Conservation (phyloP, 345 rosid species). For the Brassica cretica region DNA sequence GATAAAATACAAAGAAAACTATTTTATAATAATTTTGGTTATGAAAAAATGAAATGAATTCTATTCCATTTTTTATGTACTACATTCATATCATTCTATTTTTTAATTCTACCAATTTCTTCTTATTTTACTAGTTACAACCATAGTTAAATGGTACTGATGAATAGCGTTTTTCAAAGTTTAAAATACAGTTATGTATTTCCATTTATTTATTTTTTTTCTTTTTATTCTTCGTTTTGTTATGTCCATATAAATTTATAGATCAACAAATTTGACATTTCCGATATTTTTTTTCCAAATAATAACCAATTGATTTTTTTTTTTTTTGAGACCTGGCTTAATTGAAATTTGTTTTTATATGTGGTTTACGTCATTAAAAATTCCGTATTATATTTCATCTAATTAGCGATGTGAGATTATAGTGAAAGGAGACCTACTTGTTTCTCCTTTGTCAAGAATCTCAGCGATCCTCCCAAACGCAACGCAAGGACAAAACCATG, state of each 20-base stretch:
- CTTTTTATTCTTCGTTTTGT: not conserved
- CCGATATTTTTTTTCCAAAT: not conserved
- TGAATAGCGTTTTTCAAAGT: no score
- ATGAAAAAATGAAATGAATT: no score
- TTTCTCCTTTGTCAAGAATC: slow-evolving; percentile 55
- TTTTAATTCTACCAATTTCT: no score
- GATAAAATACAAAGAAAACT: no score
- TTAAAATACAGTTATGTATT: no score
- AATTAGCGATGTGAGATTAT: not conserved
- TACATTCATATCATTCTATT: no score
- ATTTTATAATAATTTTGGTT: no score
- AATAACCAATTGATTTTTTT: not conserved
- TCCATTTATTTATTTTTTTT: not conserved
- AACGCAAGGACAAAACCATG: no score
- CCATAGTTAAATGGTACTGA: no score
- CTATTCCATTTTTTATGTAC: no score
- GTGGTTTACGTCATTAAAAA: not conserved
- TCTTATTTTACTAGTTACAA: no score
- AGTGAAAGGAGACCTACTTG: slow-evolving; percentile 36
- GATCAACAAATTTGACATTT: not conserved
- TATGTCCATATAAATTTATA: not conserved
- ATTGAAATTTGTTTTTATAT: not conserved
- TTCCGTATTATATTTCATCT: not conserved
- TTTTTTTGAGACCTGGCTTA: no score
- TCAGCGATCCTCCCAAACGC: slow-evolving; percentile 40